Evolutionary conservation across 2,329 filamentous ascomycete genomes (phyloP).

Genomic region (Ophiostoma pallidulum): DNA sequence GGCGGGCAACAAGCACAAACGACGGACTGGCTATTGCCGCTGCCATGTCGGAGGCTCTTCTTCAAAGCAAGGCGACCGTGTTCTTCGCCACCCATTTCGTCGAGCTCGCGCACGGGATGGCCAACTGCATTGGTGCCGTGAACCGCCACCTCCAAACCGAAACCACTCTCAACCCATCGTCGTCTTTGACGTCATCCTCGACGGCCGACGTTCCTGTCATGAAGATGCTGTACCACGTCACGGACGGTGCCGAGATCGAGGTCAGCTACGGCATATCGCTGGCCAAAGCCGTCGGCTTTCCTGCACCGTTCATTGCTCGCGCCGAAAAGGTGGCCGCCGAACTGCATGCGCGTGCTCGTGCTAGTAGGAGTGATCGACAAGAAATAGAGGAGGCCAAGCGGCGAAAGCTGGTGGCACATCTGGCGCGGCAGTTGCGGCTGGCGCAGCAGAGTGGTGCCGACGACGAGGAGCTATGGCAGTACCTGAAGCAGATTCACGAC

Average conservation of each 20-base stretch:
- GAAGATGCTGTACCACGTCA: conserved; percentile 81
- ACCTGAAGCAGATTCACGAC: conserved; percentile 58
- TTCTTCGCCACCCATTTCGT: conserved; percentile 95
- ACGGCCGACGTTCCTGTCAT: conserved; percentile 47
- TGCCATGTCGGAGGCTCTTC: conserved; percentile 78
- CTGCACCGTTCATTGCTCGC: conserved; percentile 53
- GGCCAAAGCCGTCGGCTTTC: conserved; percentile 65
- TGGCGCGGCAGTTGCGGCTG: conserved; percentile 48
- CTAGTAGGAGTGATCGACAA: conserved; percentile 28
- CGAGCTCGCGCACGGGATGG: conserved; percentile 68
- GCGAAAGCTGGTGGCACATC: conserved; percentile 64
- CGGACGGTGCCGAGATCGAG: conserved; percentile 59
- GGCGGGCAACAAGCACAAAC: conserved; percentile 77
- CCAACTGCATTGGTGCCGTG: conserved; percentile 66
- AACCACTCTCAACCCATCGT: conserved; percentile 27
- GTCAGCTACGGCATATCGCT: conserved; percentile 77
- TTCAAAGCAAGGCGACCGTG: conserved; percentile 67
- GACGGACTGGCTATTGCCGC: conserved; percentile 87
- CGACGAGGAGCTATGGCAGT: conserved; percentile 50
- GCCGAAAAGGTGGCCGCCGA: conserved; percentile 58
- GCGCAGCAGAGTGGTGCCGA: conserved; percentile 51
- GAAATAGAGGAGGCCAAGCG: conserved; percentile 34
- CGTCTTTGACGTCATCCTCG: conserved; percentile 17
- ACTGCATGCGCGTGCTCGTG: conserved; percentile 49
- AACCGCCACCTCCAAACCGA: conserved; percentile 75